Conservation (phyloP, 2,329 filamentous ascomycete species). For the Calonectria honghensis region DNA sequence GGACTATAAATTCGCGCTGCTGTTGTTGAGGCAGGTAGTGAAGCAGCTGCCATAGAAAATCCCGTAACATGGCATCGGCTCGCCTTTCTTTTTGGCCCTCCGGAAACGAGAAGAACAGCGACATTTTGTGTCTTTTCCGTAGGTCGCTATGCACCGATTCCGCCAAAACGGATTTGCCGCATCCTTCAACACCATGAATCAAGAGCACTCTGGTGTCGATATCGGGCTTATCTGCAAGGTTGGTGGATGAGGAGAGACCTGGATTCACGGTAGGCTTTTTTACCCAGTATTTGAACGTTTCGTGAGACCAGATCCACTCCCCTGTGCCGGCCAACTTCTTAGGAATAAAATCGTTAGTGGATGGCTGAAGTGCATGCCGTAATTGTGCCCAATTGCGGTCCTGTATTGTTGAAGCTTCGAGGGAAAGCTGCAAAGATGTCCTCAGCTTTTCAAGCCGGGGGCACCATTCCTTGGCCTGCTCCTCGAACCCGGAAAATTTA, state of each 20-base stretch:
- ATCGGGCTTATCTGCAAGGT: neutral
- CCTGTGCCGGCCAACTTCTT: neutral
- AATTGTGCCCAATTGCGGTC: neutral
- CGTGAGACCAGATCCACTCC: constrained; percentile 26
- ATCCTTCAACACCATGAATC: constrained; percentile 11
- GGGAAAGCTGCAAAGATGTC: neutral
- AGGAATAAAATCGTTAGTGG: neutral
- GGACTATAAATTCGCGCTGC: neutral
- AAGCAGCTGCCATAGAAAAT: constrained; percentile 21
- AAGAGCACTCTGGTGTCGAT: constrained; percentile 10
- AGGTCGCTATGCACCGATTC: constrained; percentile 6
- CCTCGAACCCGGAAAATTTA: neutral
- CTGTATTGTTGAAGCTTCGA: neutral
- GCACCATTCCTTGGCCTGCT: constrained; percentile 11
- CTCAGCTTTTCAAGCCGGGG: neutral
- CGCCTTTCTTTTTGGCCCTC: neutral
- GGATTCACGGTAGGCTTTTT: neutral
- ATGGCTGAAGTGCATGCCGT: neutral
- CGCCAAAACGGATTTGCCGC: constrained; percentile 26
- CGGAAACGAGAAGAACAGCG: constrained; percentile 19
- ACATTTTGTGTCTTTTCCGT: neutral
- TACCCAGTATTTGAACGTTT: constrained; percentile 13
- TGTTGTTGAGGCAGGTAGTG: neutral
- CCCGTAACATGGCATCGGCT: constrained; percentile 18
- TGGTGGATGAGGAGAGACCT: neutral